These are phyloP conservation scores for Trametes elegans DNA, from an alignment of 768 basidiomycete species.

Conservation along the genomic window DNA sequence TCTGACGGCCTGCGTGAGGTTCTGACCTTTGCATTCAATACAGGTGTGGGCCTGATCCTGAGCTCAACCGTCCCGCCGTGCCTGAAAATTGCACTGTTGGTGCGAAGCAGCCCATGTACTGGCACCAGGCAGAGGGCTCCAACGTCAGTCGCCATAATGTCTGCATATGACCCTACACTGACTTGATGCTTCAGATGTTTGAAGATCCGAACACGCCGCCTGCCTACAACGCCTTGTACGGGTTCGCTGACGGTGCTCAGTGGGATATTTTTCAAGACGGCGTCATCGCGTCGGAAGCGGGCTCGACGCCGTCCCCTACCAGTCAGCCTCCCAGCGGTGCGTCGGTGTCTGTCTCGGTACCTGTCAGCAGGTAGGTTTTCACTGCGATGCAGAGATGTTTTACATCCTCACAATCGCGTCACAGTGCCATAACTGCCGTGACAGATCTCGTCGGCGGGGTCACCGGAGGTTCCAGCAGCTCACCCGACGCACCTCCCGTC, in stretches of 20 bases:
- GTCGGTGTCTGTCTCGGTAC: background rate
- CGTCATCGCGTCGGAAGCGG: conserved; percentile 15
- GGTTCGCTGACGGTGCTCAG: conserved; percentile 45
- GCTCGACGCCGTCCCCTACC: background rate
- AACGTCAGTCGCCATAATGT: conserved; percentile 31
- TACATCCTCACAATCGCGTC: no score
- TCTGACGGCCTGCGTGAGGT: background rate
- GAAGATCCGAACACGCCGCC: conserved; percentile 32
- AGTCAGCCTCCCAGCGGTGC: background rate
- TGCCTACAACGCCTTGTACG: conserved; percentile 38
- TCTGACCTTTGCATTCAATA: background rate
- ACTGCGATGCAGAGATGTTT: no score
- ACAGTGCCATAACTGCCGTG: no score
- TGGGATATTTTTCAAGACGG: conserved; percentile 37
- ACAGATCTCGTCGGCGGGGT: no score
- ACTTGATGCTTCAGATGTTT: conserved; percentile 26
- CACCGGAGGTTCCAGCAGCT: no score
- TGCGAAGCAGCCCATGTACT: conserved; percentile 39
- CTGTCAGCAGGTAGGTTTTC: no score
- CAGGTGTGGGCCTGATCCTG: conserved; percentile 36
- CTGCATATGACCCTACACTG: background rate
- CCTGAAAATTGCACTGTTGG: conserved; percentile 40
- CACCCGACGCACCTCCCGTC: background rate
- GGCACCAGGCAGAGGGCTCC: conserved; percentile 38
- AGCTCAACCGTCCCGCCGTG: conserved; percentile 16